Conservation (phyloP, 441 rosid species). For the California macrophylla region DNA sequence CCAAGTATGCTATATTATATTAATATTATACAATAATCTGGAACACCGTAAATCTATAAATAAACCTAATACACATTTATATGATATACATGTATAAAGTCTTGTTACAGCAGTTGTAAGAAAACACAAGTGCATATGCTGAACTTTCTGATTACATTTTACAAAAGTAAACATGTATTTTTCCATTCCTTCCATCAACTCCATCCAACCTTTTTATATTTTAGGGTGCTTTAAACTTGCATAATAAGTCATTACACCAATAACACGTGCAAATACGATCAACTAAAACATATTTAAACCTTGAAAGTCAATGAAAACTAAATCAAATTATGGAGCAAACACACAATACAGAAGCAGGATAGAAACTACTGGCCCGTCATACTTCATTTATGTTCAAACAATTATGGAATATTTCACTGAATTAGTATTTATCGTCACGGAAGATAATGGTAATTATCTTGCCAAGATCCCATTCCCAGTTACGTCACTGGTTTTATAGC, state of each 20-base stretch:
- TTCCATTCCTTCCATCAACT: not conserved
- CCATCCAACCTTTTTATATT: not conserved
- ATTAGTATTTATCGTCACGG: not conserved
- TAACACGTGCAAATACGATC: not conserved
- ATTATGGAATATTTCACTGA: not conserved
- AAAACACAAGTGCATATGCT: not conserved
- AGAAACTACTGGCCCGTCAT: not conserved
- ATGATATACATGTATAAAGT: not conserved
- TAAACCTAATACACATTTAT: not conserved
- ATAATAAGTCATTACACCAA: not conserved
- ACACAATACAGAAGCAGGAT: not conserved
- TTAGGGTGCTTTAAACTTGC: not conserved
- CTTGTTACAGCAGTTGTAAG: not conserved
- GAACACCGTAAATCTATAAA: conserved; percentile 5
- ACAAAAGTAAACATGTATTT: not conserved
- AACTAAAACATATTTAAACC: not conserved
- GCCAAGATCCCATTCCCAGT: not conserved
- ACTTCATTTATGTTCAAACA: not conserved
- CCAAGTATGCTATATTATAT: not conserved
- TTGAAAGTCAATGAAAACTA: not conserved
- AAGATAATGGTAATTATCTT: not conserved
- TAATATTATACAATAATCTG: conserved; percentile 1
- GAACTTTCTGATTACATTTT: not conserved
- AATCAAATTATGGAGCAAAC: not conserved
- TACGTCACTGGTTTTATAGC: not conserved